These are phyloP conservation scores for Apophysomyces elegans DNA, from an alignment of 371 early-diverging fungal species.

Conservation along the genomic window DNA sequence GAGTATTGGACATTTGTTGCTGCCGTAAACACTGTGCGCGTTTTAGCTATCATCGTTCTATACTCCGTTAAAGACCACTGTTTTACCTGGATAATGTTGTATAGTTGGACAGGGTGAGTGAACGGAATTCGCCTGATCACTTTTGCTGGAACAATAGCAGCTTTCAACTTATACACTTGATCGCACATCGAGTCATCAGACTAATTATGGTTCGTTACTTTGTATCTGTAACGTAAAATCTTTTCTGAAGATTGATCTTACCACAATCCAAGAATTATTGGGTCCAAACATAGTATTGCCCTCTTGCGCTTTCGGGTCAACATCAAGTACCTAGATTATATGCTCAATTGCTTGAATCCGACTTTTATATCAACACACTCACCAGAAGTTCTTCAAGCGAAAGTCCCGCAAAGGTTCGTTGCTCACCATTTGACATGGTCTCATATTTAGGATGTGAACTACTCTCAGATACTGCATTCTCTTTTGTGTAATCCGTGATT, in stretches of 20 bases:
- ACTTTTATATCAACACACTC: not conserved
- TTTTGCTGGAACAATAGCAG: slow-evolving; percentile 33
- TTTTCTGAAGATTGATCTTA: not conserved
- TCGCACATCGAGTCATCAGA: slow-evolving; percentile 24
- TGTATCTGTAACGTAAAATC: not conserved
- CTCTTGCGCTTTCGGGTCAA: not conserved
- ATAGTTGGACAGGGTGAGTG: slow-evolving; percentile 57
- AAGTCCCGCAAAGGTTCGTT: not conserved
- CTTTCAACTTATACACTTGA: slow-evolving; percentile 41
- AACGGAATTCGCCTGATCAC: slow-evolving; percentile 57
- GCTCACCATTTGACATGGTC: not conserved
- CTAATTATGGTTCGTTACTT: slow-evolving; percentile 12
- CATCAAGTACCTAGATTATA: not conserved
- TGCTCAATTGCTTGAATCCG: not conserved
- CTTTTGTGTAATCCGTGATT: slow-evolving; percentile 26
- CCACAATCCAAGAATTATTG: not conserved
- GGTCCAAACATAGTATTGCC: not conserved
- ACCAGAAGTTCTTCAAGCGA: slow-evolving; percentile 42
- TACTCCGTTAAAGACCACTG: not conserved
- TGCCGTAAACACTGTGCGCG: slow-evolving; percentile 47
- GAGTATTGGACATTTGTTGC: slow-evolving; percentile 59
- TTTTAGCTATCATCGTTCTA: not conserved
- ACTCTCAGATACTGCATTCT: slow-evolving; percentile 8
- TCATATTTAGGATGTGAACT: not conserved
- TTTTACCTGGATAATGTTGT: slow-evolving; percentile 52